A percentile compares a stretch with the other conserved stretches of the same genome.
Evolutionary conservation across 1,284 basidiomycete genomes (phyloP).

Genomic region (Takashimella tepidaria): DNA sequence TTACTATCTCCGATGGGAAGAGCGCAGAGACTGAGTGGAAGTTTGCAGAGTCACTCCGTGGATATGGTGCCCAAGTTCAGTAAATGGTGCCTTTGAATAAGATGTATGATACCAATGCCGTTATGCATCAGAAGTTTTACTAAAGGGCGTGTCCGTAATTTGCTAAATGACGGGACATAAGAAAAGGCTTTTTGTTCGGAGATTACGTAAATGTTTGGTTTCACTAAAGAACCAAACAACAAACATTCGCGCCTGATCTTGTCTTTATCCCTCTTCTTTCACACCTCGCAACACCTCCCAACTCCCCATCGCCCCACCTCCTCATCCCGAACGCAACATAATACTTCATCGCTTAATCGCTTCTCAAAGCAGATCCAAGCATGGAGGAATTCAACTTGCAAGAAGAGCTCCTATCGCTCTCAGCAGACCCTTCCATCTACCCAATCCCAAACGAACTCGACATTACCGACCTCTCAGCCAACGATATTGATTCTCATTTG

Average conservation of each 20-base stretch:
- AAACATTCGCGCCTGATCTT: background rate
- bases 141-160: too few species aligned
- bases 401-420: slow-evolving; percentile 63
- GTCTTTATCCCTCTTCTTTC: background rate
- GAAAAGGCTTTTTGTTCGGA: too few species aligned
- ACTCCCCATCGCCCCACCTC: background rate
- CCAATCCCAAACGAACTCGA: slow-evolving; percentile 63
- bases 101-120: too few species aligned
- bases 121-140: too few species aligned
- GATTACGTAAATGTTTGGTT: too few species aligned
- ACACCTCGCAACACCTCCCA: background rate
- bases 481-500: slow-evolving; percentile 45
- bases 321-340: too few species aligned
- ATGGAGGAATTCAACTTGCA: slow-evolving; percentile 61
- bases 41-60: slow-evolving; percentile 70
- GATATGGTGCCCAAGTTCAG: slow-evolving; percentile 68
- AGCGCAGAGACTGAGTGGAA: slow-evolving; percentile 75
- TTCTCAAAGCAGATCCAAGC: background rate
- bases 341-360: too few species aligned
- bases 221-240: background rate
- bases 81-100: too few species aligned
- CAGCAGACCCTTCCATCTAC: slow-evolving; percentile 55
- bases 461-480: slow-evolving; percentile 52
- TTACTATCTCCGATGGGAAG: slow-evolving; percentile 73
- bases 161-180: too few species aligned